Percentiles rank a stretch among this genome's conserved stretches.
phyloP scores from a whole-genome alignment of 768 basidiomycete species.

The Tephrocybe sp. region DNA sequence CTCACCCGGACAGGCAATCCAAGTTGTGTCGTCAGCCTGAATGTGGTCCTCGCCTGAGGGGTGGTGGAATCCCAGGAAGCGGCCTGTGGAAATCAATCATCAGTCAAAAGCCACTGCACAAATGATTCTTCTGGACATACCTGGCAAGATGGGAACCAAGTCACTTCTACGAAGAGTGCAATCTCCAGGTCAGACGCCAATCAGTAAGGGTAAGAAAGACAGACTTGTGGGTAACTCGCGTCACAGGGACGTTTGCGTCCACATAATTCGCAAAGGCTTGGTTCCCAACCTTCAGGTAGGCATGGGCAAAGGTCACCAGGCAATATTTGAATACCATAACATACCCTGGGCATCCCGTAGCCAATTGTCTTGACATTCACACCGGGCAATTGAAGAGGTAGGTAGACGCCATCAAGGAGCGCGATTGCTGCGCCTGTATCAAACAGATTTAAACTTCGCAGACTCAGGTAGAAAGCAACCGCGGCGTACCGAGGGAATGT shows the following conservation, averaged over 20 bases:
- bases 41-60: conserved; percentile 44
- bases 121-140: conserved; percentile 14
- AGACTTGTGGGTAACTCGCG: conserved; percentile 16
- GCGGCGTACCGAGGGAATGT: conserved; percentile 33
- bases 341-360: conserved; percentile 45
- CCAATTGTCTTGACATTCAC: conserved; percentile 36
- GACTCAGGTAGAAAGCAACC: not conserved
- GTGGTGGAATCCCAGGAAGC: conserved; percentile 40
- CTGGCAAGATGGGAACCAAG: conserved; percentile 30
- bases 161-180: not conserved
- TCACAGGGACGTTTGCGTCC: conserved; percentile 22
- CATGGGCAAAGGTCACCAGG: not conserved
- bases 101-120: not conserved
- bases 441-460: not conserved
- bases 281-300: conserved; percentile 33
- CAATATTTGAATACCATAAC: conserved; percentile 17
- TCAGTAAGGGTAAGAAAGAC: not conserved
- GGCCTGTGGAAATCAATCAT: conserved; percentile 10
- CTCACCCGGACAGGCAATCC: conserved; percentile 28
- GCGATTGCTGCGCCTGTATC: conserved; percentile 36
- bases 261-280: conserved; percentile 27
- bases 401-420: conserved; percentile 51
- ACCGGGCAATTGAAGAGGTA: conserved; percentile 49
- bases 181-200: not conserved
- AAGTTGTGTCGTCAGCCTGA: conserved; percentile 20